phyloP scores from a whole-genome alignment of 2,329 filamentous ascomycete genomes.

The Aotearoamyces nothofagi region DNA sequence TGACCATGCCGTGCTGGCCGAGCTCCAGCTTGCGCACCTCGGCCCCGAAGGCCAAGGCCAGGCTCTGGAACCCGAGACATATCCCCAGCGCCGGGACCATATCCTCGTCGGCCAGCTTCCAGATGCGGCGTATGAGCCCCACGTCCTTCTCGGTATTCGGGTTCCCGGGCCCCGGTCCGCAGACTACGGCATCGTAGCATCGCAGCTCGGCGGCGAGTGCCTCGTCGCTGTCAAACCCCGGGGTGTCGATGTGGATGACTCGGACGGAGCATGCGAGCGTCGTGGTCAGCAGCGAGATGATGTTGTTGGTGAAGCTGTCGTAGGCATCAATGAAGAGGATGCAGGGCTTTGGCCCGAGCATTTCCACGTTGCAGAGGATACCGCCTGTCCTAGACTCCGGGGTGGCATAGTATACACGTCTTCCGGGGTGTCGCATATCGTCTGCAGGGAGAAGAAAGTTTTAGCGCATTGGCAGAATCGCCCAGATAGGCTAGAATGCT shows the following conservation, averaged over 20 bases:
- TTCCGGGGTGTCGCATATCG: too few species aligned
- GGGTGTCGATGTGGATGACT: constrained; percentile 57
- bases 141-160: constrained; percentile 60
- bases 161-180: constrained; percentile 80
- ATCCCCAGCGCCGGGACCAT: constrained; percentile 67
- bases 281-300: constrained; percentile 65
- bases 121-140: constrained; percentile 66
- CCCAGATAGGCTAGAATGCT: too few species aligned
- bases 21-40: constrained; percentile 36
- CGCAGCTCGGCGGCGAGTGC: constrained; percentile 34
- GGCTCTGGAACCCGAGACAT: constrained; percentile 55
- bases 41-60: constrained; percentile 43
- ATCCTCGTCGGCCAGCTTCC: constrained; percentile 42
- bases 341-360: constrained; percentile 14
- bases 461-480: too few species aligned
- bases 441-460: too few species aligned
- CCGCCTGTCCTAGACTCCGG: too few species aligned
- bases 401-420: too few species aligned
- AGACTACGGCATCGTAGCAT: constrained; percentile 70
- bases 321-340: constrained; percentile 91
- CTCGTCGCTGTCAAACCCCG: constrained; percentile 27
- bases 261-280: constrained; percentile 52
- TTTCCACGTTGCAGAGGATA: too few species aligned
- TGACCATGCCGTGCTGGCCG: constrained; percentile 46
- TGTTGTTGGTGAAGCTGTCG: constrained; percentile 95